Base-by-base conservation (phyloP, 805 yeast genomes). In the Monosporozyma siamensis region DNA sequence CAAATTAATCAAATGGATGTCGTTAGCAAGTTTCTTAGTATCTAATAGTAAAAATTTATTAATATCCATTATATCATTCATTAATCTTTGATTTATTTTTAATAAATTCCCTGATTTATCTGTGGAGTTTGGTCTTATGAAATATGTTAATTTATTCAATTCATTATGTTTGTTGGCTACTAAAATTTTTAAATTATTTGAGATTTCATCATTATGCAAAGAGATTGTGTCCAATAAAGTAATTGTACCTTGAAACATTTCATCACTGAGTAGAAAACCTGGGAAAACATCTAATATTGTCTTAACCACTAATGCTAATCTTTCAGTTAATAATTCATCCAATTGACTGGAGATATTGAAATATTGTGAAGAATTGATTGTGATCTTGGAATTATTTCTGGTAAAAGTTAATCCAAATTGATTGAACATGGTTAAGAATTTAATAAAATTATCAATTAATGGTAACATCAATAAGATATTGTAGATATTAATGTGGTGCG, bases 201-300 rank as follows among this genome's bases (percentile, higher is more conserved):
- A 68, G 15, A 74, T 64, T 45, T 68, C 71, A 48, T 74, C 77
- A 40, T 69, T 70, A 44, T 71, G 71, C 26, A 77, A 63, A 2
- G 68, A 55, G 17, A 77, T 60, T 7, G 68, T 56, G 34, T 65
- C 70, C 17, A 84, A 59, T 21, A 84, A 57, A 40, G 70, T 71
- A 55, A 77, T 70, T 3, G 82, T 61, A n/a, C 70, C 66, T 17
- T 78, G 78, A 36, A 78, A 77, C 27, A 81, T 70, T 23, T 72
- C 71, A 3, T 75, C 71, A 43, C 82, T 84, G 35, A 88, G 62
- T 14, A 86, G 58, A 69, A 80, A 77, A 3, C 95, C 90, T 10
- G 78, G 71, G 49, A 81, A 82, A 39, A 74, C 70, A 20, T 70
- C 75, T 26, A 72, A 68, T 9, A 83, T 69, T 6, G 78, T 77